Conservation (phyloP, 441 rosid genomes). For the Jatropha multifida region DNA sequence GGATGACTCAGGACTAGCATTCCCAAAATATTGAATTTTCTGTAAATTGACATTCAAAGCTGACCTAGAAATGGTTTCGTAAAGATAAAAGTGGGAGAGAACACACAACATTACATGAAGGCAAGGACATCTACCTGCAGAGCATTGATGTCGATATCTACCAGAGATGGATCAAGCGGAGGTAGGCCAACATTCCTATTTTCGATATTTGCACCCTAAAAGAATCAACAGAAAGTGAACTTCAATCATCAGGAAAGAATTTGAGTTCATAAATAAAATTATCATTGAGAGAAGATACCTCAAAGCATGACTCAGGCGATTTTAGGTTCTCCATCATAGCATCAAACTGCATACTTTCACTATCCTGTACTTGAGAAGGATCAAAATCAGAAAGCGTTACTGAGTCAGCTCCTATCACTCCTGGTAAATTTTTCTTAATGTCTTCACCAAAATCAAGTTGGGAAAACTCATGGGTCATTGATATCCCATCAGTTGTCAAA, state of each 20-base stretch:
- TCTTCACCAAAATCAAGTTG: conserved; percentile 39
- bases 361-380: conserved; percentile 43
- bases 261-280: conserved; percentile 24
- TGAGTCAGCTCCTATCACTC: conserved; percentile 23
- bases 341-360: conserved; percentile 64
- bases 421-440: conserved; percentile 30
- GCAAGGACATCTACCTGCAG: conserved; percentile 61
- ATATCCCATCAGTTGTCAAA: conserved; percentile 36
- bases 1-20: background rate
- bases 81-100: background rate
- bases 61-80: background rate
- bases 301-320: conserved; percentile 47
- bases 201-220: conserved; percentile 57
- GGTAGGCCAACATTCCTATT: conserved; percentile 49
- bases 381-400: conserved; percentile 29
- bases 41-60: background rate
- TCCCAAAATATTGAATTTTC: background rate
- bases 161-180: conserved; percentile 50
- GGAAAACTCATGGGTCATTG: conserved; percentile 37
- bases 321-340: conserved; percentile 60
- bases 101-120: background rate
- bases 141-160: conserved; percentile 55
- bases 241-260: conserved; percentile 14
- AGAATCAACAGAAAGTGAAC: conserved; percentile 30
- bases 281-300: conserved; percentile 47